Percentiles rank a stretch among this genome's conserved stretches.
These are phyloP conservation scores for Acanthamoeba healyi DNA, from an alignment of 208 protist species.

Conservation along the genomic window DNA sequence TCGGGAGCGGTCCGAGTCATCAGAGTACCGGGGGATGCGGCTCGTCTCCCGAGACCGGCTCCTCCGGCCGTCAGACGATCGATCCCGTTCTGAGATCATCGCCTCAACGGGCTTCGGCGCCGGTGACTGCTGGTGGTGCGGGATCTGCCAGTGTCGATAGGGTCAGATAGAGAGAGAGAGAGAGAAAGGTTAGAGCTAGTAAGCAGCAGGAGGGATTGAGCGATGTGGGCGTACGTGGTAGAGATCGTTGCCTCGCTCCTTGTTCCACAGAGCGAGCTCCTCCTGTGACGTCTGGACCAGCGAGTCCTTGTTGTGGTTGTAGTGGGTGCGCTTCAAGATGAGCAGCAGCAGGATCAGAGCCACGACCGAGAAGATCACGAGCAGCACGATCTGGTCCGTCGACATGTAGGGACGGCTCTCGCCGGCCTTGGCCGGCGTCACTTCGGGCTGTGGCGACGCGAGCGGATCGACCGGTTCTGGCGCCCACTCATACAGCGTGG, in stretches of 20 bases:
- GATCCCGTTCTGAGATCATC: too few relatives aligned
- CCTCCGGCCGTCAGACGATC: too few relatives aligned
- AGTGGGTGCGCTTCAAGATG: not conserved
- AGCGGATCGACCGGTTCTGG: not conserved
- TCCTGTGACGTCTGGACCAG: not conserved
- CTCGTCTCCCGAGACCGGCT: too few relatives aligned
- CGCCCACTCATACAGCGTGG: constrained; percentile 40
- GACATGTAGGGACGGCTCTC: not conserved
- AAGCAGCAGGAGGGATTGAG: too few relatives aligned
- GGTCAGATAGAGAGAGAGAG: too few relatives aligned
- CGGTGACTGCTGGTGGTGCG: too few relatives aligned
- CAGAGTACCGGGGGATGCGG: not conserved
- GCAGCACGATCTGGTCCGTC: constrained; percentile 59
- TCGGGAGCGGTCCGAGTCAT: not conserved
- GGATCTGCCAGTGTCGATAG: too few relatives aligned
- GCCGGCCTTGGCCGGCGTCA: not conserved
- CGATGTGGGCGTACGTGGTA: not conserved
- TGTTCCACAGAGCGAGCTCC: constrained; percentile 27
- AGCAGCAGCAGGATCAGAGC: not conserved
- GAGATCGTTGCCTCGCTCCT: constrained; percentile 15
- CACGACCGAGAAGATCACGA: constrained; percentile 5
- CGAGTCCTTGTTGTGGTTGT: not conserved
- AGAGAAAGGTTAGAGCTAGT: too few relatives aligned
- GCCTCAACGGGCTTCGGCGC: too few relatives aligned
- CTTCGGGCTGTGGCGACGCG: not conserved